Conservation (phyloP, 2,329 filamentous ascomycete species). For the Cladorrhinum sp. region DNA sequence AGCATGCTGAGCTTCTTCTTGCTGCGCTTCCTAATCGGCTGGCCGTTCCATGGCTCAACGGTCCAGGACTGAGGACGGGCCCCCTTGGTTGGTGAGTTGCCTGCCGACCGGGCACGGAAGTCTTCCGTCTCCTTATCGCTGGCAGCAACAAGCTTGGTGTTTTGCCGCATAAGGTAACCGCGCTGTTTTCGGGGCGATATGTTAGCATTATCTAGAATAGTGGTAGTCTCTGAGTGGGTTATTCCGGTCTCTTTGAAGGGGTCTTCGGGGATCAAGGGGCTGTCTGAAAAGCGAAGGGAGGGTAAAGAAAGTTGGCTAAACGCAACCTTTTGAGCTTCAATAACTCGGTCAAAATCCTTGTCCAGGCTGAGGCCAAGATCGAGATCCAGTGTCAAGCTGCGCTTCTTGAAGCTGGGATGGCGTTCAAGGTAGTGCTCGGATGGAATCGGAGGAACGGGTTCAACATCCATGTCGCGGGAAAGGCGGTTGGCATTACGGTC, state of each 20-base stretch:
- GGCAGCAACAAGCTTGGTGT: conserved; percentile 95
- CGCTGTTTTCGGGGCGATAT: conserved; percentile 68
- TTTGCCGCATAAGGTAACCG: conserved; percentile 97
- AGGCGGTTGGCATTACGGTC: conserved; percentile 56
- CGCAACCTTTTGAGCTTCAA: conserved; percentile 94
- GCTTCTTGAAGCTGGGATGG: conserved; percentile 72
- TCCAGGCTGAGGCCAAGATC: conserved; percentile 85
- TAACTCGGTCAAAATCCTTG: conserved; percentile 89
- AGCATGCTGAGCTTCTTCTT: conserved; percentile 52
- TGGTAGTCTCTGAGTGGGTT: conserved; percentile 34
- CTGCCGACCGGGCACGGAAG: conserved; percentile 54
- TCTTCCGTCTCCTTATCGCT: conserved; percentile 68
- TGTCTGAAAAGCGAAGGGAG: conserved; percentile 13
- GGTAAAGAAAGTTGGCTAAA: conserved; percentile 37
- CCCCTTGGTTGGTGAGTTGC: conserved; percentile 70
- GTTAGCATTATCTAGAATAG: conserved; percentile 56
- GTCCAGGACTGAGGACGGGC: conserved; percentile 88
- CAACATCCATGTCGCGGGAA: conserved; percentile 46
- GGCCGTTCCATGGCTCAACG: conserved; percentile 93
- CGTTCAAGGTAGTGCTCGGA: conserved; percentile 52
- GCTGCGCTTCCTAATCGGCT: conserved; percentile 60
- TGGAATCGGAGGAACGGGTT: conserved; percentile 31
- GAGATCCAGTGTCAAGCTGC: conserved; percentile 77
- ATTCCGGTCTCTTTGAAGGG: conserved; percentile 27
- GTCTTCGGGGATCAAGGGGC: conserved; percentile 22